Evolutionary conservation across 1,284 basidiomycete species (phyloP).

Genomic region (Coniferiporia sulphurascens): DNA sequence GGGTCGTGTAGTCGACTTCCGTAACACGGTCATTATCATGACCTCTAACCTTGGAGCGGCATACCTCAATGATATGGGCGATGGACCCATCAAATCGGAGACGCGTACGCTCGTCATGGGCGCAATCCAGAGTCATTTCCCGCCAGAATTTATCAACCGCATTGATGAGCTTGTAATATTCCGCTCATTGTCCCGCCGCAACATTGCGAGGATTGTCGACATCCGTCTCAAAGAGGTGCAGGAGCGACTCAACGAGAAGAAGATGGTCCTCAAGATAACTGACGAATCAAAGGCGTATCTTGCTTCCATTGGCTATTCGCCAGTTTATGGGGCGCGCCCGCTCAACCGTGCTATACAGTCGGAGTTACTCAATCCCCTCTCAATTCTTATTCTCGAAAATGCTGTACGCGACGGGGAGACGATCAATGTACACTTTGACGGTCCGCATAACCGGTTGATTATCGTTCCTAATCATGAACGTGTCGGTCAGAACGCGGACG

Average conservation of each 20-base stretch:
- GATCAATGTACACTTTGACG: constrained; percentile 77
- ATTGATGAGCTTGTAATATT: constrained; percentile 89
- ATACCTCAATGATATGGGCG: constrained; percentile 74
- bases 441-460: constrained; percentile 74
- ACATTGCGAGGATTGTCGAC: constrained; percentile 82
- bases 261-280: constrained; percentile 78
- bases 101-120: constrained; percentile 71
- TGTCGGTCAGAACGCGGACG: constrained; percentile 53
- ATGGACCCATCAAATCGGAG: constrained; percentile 61
- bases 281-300: constrained; percentile 79
- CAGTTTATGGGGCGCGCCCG: constrained; percentile 86
- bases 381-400: constrained; percentile 82
- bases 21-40: constrained; percentile 91
- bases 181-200: constrained; percentile 71
- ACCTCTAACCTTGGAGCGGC: constrained; percentile 87
- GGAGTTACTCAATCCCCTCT: constrained; percentile 91
- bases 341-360: constrained; percentile 90
- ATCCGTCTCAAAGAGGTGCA: constrained; percentile 73
- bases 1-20: constrained; percentile 72
- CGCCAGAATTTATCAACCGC: constrained; percentile 91
- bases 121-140: constrained; percentile 80
- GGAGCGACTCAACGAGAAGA: constrained; percentile 72
- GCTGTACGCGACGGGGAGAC: constrained; percentile 79
- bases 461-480: constrained; percentile 86
- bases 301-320: constrained; percentile 80